Percentiles rank a stretch among this genome's conserved stretches.
Conservation (phyloP, 495 filamentous ascomycete species). For the Aspergillus incahuasiensis region DNA sequence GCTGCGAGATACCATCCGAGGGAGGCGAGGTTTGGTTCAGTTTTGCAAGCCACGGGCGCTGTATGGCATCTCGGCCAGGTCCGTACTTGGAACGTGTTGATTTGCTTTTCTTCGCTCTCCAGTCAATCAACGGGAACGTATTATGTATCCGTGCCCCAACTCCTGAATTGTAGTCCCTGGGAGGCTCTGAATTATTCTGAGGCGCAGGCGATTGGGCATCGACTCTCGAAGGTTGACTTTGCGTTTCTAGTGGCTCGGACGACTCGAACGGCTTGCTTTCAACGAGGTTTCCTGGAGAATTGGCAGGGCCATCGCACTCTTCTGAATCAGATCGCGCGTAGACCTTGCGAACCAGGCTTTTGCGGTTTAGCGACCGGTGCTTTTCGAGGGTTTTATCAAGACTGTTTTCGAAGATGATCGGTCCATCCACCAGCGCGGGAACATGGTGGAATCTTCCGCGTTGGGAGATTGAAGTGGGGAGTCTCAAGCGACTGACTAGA, state of each 20-base stretch:
- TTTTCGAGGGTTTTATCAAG: conserved; percentile 47
- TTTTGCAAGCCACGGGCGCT: conserved; percentile 32
- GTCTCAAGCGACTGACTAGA: conserved; percentile 11
- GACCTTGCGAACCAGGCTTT: conserved; percentile 39
- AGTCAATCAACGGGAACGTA: background rate
- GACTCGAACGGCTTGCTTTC: background rate
- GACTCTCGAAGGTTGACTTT: background rate
- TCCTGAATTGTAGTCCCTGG: background rate
- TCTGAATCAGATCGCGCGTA: background rate
- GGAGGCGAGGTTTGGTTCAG: conserved; percentile 2
- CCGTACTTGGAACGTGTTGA: background rate
- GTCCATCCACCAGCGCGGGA: conserved; percentile 9
- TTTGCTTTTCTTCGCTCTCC: background rate
- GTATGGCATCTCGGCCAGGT: conserved; percentile 7
- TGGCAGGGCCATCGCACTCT: conserved; percentile 5
- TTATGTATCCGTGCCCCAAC: no score
- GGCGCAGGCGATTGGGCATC: background rate
- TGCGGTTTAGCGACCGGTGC: conserved; percentile 46
- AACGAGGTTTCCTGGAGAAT: conserved; percentile 5
- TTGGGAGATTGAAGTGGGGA: conserved; percentile 2
- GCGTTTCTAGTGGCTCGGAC: background rate
- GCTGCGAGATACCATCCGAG: conserved; percentile 18
- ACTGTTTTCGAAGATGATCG: conserved; percentile 32
- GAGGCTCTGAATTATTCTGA: background rate
- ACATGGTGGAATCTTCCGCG: conserved; percentile 17